Base-by-base conservation (phyloP, 2,329 filamentous ascomycete species). In the Botrytis hyacinthi region DNA sequence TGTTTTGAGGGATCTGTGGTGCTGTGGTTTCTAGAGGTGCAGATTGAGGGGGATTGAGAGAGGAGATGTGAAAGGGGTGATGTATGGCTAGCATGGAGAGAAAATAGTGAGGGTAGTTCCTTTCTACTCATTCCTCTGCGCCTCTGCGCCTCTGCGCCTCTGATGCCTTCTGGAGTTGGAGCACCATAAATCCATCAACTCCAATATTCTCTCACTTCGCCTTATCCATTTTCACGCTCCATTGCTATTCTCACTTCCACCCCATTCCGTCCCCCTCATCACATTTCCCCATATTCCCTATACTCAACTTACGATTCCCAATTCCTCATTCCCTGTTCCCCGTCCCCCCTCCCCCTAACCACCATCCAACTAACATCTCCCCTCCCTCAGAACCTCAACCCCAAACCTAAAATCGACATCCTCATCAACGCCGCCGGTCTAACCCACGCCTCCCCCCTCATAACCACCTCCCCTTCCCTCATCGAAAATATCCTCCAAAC, bases 391-490 rank as follows among this genome's bases (percentile, higher is more conserved):
- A 54, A 54, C 14, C 42, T 6, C 46, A 48, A 4, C 22, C 59
- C 59, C 60, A 37, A 65, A 37, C 60, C 60, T 16, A 32, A 80
- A 60, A 81, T 87, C 22, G 84, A 88, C 78, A 84, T 95, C 44
- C 87, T 97, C 1, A 87, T 97, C 76, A 97, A 97, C 80, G 92
- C 92, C 40, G 94, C 94, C 0, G 94, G 94, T 16, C 85, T 94
- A 35, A 86, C 91, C 0, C 90, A 94, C 77, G 86, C 86, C 20
- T 87, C 86, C 0, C 84, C 93, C 1, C 85, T 96, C n/a, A 83
- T 88, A 62, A 84, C 85, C 16, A 89, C 88, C 1, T 78, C 82
- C 0, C 80, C 86, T 0, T 80, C 83, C 0, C 84, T 86, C 4
- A 84, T 94, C 35, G 83, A 88, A 1, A 77, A 84, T 1, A 84